Evolutionary conservation across 768 basidiomycete species (phyloP).

Genomic region (Hygrophorus russula): DNA sequence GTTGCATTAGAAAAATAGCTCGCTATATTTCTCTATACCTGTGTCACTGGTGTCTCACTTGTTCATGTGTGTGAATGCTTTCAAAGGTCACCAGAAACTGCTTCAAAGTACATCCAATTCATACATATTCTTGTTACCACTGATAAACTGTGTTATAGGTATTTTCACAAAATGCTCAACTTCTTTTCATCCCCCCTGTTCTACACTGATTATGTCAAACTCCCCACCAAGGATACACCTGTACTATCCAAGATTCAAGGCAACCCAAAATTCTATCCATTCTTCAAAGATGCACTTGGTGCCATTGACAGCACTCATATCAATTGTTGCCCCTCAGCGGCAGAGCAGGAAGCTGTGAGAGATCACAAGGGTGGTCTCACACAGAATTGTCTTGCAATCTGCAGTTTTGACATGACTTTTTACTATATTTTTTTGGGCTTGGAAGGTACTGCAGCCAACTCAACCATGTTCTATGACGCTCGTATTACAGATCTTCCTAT

Average conservation of each 20-base stretch:
- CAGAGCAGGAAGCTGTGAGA: conserved; percentile 3
- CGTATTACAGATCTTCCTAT: conserved; percentile 17
- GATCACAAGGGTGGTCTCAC: conserved; percentile 16
- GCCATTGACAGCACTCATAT: conserved; percentile 25
- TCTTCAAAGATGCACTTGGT: conserved; percentile 18
- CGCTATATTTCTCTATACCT: no score
- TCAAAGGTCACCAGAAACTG: no score
- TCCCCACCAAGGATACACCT: conserved; percentile 7
- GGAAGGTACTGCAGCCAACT: conserved; percentile 28
- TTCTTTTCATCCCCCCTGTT: conserved; percentile 17
- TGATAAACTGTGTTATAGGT: conserved; percentile 15
- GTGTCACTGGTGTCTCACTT: no score
- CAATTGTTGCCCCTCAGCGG: conserved; percentile 9
- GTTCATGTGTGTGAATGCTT: no score
- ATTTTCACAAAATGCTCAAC: conserved; percentile 17
- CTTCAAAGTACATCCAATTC: no score
- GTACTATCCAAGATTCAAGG: conserved; percentile 15
- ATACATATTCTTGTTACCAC: no score
- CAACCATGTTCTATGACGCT: conserved; percentile 20
- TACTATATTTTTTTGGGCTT: conserved; percentile 26
- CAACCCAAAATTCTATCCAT: conserved; percentile 23
- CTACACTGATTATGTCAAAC: conserved; percentile 15
- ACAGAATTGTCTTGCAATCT: conserved; percentile 17
- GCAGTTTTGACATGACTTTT: conserved; percentile 6
- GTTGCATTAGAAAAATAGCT: no score